Evolutionary conservation across 768 basidiomycete species (phyloP).

Genomic region (Serendipita sp.): DNA sequence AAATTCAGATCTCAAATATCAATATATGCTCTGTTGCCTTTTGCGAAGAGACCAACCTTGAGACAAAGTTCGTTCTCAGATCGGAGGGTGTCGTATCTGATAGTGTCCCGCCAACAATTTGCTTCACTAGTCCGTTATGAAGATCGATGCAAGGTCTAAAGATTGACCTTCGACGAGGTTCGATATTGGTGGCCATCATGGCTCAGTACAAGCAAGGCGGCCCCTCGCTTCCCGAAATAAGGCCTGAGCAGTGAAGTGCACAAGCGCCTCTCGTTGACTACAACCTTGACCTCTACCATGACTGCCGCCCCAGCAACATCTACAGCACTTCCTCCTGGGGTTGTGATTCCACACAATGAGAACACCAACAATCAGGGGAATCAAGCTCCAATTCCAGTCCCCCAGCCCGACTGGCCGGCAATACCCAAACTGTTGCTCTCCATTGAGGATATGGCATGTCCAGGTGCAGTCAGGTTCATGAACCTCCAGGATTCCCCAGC

Average conservation of each 20-base stretch:
- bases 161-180: slow-evolving; percentile 10
- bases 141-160: slow-evolving; percentile 96
- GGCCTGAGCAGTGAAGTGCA: too few species aligned
- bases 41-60: slow-evolving; percentile 39
- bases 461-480: slow-evolving; percentile 42
- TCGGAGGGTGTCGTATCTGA: slow-evolving; percentile 43
- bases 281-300: background rate
- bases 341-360: background rate
- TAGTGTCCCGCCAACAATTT: slow-evolving; percentile 91
- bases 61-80: slow-evolving; percentile 80
- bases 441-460: slow-evolving; percentile 42
- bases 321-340: background rate
- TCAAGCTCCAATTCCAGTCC: slow-evolving; percentile 11
- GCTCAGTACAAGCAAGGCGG: too few species aligned
- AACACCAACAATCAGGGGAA: background rate
- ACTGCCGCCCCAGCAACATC: background rate
- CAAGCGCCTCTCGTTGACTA: too few species aligned
- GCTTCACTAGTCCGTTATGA: slow-evolving; percentile 90
- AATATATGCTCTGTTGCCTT: background rate
- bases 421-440: slow-evolving; percentile 40
- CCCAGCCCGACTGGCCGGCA: slow-evolving; percentile 27
- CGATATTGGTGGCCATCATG: too few species aligned
- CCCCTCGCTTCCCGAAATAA: too few species aligned
- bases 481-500: slow-evolving; percentile 27
- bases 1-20: background rate